Conservation (phyloP, 441 rosid species). For the Jatropha podagrica region DNA sequence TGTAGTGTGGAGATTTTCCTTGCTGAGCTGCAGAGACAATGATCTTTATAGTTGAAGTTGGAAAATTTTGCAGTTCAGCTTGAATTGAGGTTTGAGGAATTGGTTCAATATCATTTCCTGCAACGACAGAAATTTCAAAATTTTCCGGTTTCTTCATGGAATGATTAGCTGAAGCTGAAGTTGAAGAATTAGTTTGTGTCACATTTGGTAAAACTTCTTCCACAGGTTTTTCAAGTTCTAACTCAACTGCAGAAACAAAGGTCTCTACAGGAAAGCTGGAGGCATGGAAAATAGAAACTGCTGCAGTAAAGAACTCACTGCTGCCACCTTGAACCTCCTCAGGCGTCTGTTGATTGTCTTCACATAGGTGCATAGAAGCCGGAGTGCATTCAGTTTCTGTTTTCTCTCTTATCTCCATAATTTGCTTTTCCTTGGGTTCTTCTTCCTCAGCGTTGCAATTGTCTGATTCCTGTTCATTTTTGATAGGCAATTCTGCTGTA, state of each 20-base stretch:
- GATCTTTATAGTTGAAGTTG: slow-evolving; percentile 24
- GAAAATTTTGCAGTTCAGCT: slow-evolving; percentile 36
- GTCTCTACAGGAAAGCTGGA: slow-evolving; percentile 9
- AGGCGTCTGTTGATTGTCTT: slow-evolving; percentile 19
- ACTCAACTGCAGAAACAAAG: slow-evolving; percentile 12
- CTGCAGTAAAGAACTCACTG: slow-evolving; percentile 14
- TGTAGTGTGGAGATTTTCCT: slow-evolving; percentile 13
- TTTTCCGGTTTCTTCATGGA: slow-evolving; percentile 18
- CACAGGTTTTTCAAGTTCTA: slow-evolving; percentile 14
- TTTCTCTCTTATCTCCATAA: slow-evolving; percentile 15
- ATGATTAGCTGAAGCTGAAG: slow-evolving; percentile 14
- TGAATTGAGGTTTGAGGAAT: slow-evolving; percentile 28
- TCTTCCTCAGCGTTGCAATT: slow-evolving; percentile 19
- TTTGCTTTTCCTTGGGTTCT: slow-evolving; percentile 25
- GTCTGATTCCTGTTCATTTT: slow-evolving; percentile 8
- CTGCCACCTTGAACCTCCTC: slow-evolving; percentile 13
- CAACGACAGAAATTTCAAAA: slow-evolving; percentile 15
- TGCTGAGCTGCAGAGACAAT: not conserved
- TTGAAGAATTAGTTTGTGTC: slow-evolving; percentile 22
- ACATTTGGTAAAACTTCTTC: slow-evolving; percentile 20
- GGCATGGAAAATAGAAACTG: slow-evolving; percentile 16
- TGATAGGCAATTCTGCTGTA: slow-evolving; percentile 17
- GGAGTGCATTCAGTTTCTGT: slow-evolving; percentile 19
- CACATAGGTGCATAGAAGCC: slow-evolving; percentile 8
- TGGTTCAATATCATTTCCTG: slow-evolving; percentile 28